Evolutionary conservation across 257 asterid genomes (phyloP).

Genomic region (Nicotiana tomentosiformis): DNA sequence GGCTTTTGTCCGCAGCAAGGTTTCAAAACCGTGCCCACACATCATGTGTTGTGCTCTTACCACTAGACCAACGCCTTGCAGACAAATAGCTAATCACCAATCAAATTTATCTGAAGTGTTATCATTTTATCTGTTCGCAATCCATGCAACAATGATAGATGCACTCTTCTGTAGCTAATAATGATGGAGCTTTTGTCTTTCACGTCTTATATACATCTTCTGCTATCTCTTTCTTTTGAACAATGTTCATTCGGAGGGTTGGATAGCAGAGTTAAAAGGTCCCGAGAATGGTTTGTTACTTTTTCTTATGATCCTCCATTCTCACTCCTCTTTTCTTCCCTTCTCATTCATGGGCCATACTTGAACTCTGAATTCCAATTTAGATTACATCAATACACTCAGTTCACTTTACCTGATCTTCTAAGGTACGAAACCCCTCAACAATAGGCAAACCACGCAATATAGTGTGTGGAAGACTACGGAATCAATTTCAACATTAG

Average conservation of each 20-base stretch:
- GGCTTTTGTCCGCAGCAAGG: no score
- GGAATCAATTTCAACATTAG: neutral
- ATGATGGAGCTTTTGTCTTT: neutral
- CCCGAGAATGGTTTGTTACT: neutral
- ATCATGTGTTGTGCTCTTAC: no score
- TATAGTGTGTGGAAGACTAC: neutral
- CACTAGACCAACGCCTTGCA: no score
- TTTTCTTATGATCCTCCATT: neutral
- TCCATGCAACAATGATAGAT: neutral
- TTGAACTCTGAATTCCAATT: neutral
- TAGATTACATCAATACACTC: neutral
- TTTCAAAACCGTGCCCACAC: no score
- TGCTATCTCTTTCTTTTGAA: neutral
- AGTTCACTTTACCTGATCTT: neutral
- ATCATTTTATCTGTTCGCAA: neutral
- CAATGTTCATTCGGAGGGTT: neutral
- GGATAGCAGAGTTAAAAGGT: neutral
- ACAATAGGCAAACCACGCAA: neutral
- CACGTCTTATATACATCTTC: neutral
- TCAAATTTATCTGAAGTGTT: neutral
- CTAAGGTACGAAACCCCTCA: neutral
- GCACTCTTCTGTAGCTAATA: neutral
- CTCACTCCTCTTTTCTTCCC: neutral
- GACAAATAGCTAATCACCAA: neutral
- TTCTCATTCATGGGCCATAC: neutral